Conservation (phyloP, 176 grass and related monocot species). For the Oryza longistaminata region DNA sequence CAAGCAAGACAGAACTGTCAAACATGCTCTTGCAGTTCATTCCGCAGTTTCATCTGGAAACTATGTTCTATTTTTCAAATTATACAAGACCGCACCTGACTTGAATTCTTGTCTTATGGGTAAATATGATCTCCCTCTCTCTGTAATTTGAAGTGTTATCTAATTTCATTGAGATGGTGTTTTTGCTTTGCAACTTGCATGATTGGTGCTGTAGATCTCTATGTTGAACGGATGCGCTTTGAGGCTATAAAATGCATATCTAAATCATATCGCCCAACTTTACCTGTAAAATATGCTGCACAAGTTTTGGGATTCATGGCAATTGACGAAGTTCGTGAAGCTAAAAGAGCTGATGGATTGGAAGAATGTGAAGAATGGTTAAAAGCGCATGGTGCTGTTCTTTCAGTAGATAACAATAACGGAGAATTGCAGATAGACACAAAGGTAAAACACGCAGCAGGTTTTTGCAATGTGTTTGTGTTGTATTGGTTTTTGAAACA, state of each 20-base stretch:
- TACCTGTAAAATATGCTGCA: slow-evolving; percentile 67
- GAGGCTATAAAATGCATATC: slow-evolving; percentile 86
- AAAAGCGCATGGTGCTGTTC: slow-evolving; percentile 77
- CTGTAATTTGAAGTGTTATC: slow-evolving; percentile 1
- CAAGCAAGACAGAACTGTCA: slow-evolving; percentile 66
- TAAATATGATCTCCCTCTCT: slow-evolving; percentile 41
- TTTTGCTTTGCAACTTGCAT: slow-evolving; percentile 18
- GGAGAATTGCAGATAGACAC: slow-evolving; percentile 74
- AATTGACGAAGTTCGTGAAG: slow-evolving; percentile 41
- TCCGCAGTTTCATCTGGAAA: slow-evolving; percentile 86
- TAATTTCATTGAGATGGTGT: slow-evolving; percentile 8
- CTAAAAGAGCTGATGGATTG: slow-evolving; percentile 37
- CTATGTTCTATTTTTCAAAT: slow-evolving; percentile 85
- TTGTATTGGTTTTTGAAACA: slow-evolving; percentile 30
- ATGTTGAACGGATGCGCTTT: slow-evolving; percentile 80
- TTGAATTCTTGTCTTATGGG: slow-evolving; percentile 88
- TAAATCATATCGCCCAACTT: slow-evolving; percentile 72
- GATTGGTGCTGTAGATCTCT: slow-evolving; percentile 61
- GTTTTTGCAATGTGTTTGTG: neutral
- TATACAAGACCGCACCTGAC: slow-evolving; percentile 79
- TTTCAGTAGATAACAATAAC: slow-evolving; percentile 52
- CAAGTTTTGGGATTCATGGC: slow-evolving; percentile 68
- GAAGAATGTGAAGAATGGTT: slow-evolving; percentile 96
- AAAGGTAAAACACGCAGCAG: slow-evolving; percentile 56
- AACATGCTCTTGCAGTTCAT: slow-evolving; percentile 88